phyloP scores from a whole-genome alignment of 75 land plant species.

The Cunninghamia lanceolata region DNA sequence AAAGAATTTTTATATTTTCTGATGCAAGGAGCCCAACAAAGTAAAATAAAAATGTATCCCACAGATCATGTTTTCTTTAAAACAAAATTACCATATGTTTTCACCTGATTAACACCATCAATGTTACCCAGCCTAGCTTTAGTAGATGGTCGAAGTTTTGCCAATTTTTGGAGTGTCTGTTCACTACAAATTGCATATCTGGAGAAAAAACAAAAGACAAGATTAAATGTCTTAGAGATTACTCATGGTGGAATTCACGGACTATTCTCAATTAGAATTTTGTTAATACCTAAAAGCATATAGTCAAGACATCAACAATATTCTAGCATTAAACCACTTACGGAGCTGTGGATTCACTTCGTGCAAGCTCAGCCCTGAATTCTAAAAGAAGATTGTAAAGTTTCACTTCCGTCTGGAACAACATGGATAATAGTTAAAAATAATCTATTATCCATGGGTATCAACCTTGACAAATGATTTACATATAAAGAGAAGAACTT shows the following conservation, averaged over 20 bases:
- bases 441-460: background rate
- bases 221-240: background rate
- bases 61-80: background rate
- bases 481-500: background rate
- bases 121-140: conserved; percentile 72
- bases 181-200: conserved; percentile 91
- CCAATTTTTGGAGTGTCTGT: conserved; percentile 63
- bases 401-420: conserved; percentile 51
- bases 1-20: background rate
- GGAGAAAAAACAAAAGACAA: background rate
- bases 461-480: background rate
- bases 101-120: conserved; percentile 94
- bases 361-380: conserved; percentile 60
- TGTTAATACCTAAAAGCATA: background rate
- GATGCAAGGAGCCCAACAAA: background rate
- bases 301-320: background rate
- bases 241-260: background rate
- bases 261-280: background rate
- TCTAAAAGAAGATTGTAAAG: conserved; percentile 57
- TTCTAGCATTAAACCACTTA: conserved; percentile 28
- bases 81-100: background rate
- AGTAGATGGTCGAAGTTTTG: conserved; percentile 72
- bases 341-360: conserved; percentile 72
- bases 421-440: conserved; percentile 1
- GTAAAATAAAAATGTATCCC: background rate